Conservation (phyloP, 768 basidiomycete genomes). For the Termitomyces sp. region DNA sequence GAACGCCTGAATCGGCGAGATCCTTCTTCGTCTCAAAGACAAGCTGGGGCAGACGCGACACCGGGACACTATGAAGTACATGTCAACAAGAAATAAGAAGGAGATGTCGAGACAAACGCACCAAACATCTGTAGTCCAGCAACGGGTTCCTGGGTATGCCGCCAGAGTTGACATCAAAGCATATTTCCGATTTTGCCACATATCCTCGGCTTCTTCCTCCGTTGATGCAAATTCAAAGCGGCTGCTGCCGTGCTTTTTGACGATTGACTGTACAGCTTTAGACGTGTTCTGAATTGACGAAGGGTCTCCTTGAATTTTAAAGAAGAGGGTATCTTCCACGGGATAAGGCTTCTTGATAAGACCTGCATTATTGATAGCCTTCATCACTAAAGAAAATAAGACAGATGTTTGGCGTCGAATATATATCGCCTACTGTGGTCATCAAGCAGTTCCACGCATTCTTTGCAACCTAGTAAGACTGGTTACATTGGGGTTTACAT, state of each 20-base stretch:
- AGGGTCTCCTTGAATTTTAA: slow-evolving; percentile 84
- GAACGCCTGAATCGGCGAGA: slow-evolving; percentile 47
- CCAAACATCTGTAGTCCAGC: slow-evolving; percentile 93
- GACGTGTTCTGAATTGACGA: slow-evolving; percentile 53
- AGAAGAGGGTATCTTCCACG: slow-evolving; percentile 76
- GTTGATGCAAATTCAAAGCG: slow-evolving; percentile 69
- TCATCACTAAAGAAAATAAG: slow-evolving; percentile 51
- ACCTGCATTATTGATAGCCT: slow-evolving; percentile 66
- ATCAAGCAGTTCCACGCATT: slow-evolving; percentile 87
- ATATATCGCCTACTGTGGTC: slow-evolving; percentile 46
- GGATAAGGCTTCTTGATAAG: slow-evolving; percentile 57
- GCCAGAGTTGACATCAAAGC: slow-evolving; percentile 69
- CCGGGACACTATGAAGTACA: slow-evolving; percentile 47
- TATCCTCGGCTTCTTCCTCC: slow-evolving; percentile 65
- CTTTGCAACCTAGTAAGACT: slow-evolving; percentile 24
- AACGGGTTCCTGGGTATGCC: slow-evolving; percentile 53
- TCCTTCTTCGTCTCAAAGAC: slow-evolving; percentile 80
- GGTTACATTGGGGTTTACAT: neutral
- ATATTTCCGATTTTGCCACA: slow-evolving; percentile 88
- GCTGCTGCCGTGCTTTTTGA: slow-evolving; percentile 60
- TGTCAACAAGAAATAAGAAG: neutral
- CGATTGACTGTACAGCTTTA: slow-evolving; percentile 51
- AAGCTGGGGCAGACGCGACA: slow-evolving; percentile 61
- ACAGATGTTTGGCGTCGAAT: neutral
- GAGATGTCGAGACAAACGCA: slow-evolving; percentile 23